Evolutionary conservation across 2,329 filamentous ascomycete species (phyloP).

Genomic region (Penicillium sp.): DNA sequence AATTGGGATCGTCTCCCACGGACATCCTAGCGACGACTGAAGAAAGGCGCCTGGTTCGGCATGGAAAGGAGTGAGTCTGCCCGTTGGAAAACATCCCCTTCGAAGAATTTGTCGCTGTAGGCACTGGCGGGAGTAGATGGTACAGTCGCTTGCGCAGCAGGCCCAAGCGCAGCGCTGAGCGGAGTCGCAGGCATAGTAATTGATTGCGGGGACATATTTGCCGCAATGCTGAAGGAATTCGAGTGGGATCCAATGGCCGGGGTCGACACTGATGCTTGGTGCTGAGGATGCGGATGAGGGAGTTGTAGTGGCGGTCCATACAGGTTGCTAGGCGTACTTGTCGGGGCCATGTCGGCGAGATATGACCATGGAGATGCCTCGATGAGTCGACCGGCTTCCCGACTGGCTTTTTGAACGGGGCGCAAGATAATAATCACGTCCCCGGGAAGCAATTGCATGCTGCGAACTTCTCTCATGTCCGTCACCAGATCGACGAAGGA

Average conservation of each 20-base stretch:
- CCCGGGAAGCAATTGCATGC: conserved; percentile 47
- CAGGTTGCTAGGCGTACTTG: conserved; percentile 25
- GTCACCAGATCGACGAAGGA: conserved; percentile 44
- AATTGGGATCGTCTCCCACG: not conserved
- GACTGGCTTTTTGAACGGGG: conserved; percentile 75
- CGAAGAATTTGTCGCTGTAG: conserved; percentile 45
- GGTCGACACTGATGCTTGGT: conserved; percentile 27
- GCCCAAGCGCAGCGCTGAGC: conserved; percentile 79
- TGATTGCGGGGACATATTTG: conserved; percentile 43
- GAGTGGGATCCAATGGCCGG: conserved; percentile 16
- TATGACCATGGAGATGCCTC: conserved; percentile 59
- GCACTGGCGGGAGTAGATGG: conserved; percentile 54
- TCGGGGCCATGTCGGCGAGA: conserved; percentile 41
- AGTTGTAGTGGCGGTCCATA: conserved; percentile 34
- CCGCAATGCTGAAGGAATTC: conserved; percentile 21
- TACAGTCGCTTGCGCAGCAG: conserved; percentile 83
- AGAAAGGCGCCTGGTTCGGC: conserved; percentile 38
- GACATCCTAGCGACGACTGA: conserved; percentile 31
- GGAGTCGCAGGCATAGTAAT: conserved; percentile 73
- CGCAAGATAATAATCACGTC: conserved; percentile 70
- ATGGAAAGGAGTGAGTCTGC: conserved; percentile 44
- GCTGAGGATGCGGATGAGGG: conserved; percentile 26
- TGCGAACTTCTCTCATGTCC: conserved; percentile 42
- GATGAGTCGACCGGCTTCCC: conserved; percentile 71
- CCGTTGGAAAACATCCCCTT: conserved; percentile 45